A percentile compares a stretch with the other conserved stretches of the same genome.
Conservation (phyloP, 805 yeast genomes). For the Spencermartinsiella europaea region DNA sequence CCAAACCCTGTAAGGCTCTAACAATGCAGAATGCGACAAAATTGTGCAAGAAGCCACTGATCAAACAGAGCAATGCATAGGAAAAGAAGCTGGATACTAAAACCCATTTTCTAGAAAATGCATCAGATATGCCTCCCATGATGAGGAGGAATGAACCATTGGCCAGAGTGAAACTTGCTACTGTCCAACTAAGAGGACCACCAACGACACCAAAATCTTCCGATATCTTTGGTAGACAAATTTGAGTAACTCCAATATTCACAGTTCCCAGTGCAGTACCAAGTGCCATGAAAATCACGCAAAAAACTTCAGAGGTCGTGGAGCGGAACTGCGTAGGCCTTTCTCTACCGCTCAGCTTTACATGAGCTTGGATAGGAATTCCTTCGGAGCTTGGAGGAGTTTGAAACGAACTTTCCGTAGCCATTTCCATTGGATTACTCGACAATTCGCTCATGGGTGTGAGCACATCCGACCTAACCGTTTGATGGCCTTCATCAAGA, state of each 20-base stretch:
- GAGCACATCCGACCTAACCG: not conserved
- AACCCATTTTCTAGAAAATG: constrained; percentile 41
- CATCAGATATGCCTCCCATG: constrained; percentile 46
- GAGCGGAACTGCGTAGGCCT: not conserved
- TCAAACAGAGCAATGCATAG: constrained; percentile 33
- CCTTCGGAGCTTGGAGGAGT: not conserved
- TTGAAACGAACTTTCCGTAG: not conserved
- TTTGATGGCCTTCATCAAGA: too few species aligned
- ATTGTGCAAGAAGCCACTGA: constrained; percentile 20
- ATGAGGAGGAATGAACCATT: constrained; percentile 41
- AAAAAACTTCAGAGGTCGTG: not conserved
- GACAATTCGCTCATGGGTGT: not conserved
- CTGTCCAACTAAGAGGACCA: constrained; percentile 42
- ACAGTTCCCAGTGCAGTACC: constrained; percentile 41
- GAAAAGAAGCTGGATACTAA: constrained; percentile 33
- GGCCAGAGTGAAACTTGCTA: constrained; percentile 38
- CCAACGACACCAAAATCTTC: constrained; percentile 36
- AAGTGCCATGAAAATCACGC: constrained; percentile 32
- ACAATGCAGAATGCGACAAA: constrained; percentile 38
- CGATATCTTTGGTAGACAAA: constrained; percentile 35
- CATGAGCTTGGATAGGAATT: not conserved
- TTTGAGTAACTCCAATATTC: constrained; percentile 34
- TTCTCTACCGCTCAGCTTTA: not conserved
- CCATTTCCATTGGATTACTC: not conserved
- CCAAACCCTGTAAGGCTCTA: constrained; percentile 42